Evolutionary conservation across 768 basidiomycete species (phyloP).

Genomic region (Podaxis sp.): DNA sequence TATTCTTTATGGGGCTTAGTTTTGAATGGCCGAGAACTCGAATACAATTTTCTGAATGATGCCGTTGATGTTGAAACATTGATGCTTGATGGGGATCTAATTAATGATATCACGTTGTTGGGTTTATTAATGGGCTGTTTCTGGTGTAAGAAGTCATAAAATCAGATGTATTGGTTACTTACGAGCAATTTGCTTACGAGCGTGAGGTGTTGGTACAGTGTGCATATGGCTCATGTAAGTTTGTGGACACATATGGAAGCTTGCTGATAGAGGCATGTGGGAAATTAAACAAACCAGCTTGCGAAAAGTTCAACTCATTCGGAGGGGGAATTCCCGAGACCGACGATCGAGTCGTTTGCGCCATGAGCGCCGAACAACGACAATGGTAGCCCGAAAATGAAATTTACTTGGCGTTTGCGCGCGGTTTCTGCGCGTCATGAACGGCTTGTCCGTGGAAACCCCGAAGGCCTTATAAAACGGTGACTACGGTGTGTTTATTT

Average conservation of each 20-base stretch:
- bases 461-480: background rate
- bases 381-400: no score
- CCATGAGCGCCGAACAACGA: no score
- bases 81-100: conserved; percentile 7
- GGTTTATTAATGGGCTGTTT: background rate
- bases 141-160: background rate
- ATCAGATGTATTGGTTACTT: background rate
- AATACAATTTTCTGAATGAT: conserved; percentile 12
- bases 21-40: background rate
- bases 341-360: no score
- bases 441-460: background rate
- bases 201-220: background rate
- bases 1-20: background rate
- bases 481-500: background rate
- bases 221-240: background rate
- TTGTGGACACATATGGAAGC: background rate
- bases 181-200: background rate
- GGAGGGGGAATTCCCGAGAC: background rate
- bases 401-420: no score
- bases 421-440: background rate
- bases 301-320: background rate
- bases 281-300: background rate
- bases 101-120: background rate
- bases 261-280: background rate
- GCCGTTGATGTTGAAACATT: conserved; percentile 7